Conservation (phyloP, 2,329 filamentous ascomycete species). For the Thelonectria blattea region DNA sequence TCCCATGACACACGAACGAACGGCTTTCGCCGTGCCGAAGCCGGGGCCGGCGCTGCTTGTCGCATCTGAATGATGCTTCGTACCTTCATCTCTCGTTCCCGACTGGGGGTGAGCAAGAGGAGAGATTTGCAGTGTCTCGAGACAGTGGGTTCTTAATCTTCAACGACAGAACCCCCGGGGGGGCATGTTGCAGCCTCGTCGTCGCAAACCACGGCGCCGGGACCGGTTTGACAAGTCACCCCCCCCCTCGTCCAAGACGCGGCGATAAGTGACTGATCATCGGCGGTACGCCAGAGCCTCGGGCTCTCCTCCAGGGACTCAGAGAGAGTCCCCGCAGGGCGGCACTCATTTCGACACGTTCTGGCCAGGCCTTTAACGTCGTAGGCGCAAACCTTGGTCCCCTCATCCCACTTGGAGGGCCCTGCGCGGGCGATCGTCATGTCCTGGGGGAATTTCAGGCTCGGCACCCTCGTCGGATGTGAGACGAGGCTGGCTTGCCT, state of each 20-base stretch:
- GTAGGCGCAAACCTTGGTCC: not conserved
- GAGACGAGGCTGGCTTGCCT: constrained; percentile 23
- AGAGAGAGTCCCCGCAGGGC: constrained; percentile 7
- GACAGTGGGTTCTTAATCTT: constrained; percentile 6
- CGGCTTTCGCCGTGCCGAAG: not conserved
- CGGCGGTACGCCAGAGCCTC: constrained; percentile 9
- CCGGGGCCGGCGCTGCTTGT: constrained; percentile 3
- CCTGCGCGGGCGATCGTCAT: constrained; percentile 33
- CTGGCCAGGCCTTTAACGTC: too few relatives aligned
- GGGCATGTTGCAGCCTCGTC: constrained; percentile 3
- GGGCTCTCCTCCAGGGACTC: too few relatives aligned
- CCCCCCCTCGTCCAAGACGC: not conserved
- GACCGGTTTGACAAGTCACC: not conserved
- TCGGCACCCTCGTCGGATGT: constrained; percentile 26
- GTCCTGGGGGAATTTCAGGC: constrained; percentile 20
- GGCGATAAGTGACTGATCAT: constrained; percentile 16
- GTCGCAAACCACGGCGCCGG: constrained; percentile 1
- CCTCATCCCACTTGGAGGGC: constrained; percentile 27
- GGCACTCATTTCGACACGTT: not conserved
- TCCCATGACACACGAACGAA: not conserved
- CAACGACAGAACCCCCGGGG: not conserved
- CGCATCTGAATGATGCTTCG: not conserved
- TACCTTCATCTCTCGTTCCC: not conserved
- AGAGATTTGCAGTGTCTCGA: constrained; percentile 6
- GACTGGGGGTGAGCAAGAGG: too few relatives aligned